A percentile compares a stretch with the other conserved stretches of the same genome.
These are phyloP conservation scores for Litchi chinensis DNA, from an alignment of 345 rosid species.

Conservation along the genomic window DNA sequence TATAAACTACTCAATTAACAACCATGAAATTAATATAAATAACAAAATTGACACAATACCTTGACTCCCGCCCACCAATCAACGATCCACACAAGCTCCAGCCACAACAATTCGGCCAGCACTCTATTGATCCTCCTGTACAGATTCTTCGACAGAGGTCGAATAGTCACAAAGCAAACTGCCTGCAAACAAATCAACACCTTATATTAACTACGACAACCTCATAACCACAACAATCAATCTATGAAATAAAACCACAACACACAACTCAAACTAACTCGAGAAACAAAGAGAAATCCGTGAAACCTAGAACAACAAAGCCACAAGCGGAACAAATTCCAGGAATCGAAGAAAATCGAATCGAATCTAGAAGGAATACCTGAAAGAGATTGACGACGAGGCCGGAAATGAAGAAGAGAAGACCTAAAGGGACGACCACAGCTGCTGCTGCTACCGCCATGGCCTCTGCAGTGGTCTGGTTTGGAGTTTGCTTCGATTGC, in stretches of 20 bases:
- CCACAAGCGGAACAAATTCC: not conserved
- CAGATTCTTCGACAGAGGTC: constrained; percentile 76
- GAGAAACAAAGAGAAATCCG: not conserved
- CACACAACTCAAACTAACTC: not conserved
- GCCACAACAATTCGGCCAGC: constrained; percentile 84
- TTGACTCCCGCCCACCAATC: constrained; percentile 98
- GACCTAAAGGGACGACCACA: constrained; percentile 74
- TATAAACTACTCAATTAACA: not conserved
- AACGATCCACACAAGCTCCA: constrained; percentile 87
- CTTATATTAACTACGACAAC: not conserved
- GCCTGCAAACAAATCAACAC: constrained; percentile 55
- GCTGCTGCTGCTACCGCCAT: constrained; percentile 85
- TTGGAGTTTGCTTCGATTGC: not conserved
- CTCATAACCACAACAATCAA: not conserved
- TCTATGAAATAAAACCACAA: not conserved
- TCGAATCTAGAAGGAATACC: constrained; percentile 44
- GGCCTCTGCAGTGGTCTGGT: not conserved
- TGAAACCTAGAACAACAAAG: not conserved
- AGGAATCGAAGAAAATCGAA: not conserved
- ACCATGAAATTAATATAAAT: not conserved
- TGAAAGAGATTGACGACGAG: constrained; percentile 85
- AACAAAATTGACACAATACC: constrained; percentile 40
- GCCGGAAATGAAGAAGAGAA: constrained; percentile 87
- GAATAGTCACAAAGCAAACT: constrained; percentile 60
- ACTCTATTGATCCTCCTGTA: constrained; percentile 74